Base-by-base conservation (phyloP, 2,329 filamentous ascomycete genomes). In the Aureobasidium sp. region DNA sequence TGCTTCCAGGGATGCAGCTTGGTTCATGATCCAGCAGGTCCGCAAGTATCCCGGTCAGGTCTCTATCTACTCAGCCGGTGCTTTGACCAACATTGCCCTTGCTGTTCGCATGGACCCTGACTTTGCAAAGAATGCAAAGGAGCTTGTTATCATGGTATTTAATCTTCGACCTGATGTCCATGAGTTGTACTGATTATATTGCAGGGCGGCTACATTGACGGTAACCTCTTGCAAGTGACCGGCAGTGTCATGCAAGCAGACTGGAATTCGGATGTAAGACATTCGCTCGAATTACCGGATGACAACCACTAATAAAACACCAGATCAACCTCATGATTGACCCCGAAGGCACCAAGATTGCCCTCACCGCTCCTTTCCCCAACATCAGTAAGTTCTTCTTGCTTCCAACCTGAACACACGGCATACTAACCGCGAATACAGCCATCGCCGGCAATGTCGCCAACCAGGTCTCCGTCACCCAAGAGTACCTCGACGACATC, bases 241-340 rank as follows among this genome's bases (percentile, higher is more conserved):
- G 64, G 64, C 3, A 60, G 58, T 8, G 30, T 25, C 8, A 49
- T 54, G 53, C 47, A 51, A 24, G 53, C 47, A 2, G 53, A 55
- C 24, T 45, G 38, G 45, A 55, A 38, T 17, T 55, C 53, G 2
- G 53, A 55, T 22, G 45, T 50, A 30, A 39, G 49, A 29, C 62
- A 11, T 16, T 17, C 6, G 8, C 62, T 10, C 61, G 21, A 30
- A 6, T 11, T 4, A 65, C 11, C 10, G 8, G 24, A 55, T 54
- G 63, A 30, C 62, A 25, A 2, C 8, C 16, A 19, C 24, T 45
- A 7, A 45, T 24, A 62, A 64, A 58, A 8, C 63, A 64, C 64
- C 62, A 74, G 57, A 74, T 76, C 60, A 79, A 77, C 61, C 61
- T 77, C 2, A 76, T 75, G 66, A 70, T 76, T 35, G 74, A 78